phyloP scores from a whole-genome alignment of 2,329 filamentous ascomycete genomes.

The Ilyonectria sp. region DNA sequence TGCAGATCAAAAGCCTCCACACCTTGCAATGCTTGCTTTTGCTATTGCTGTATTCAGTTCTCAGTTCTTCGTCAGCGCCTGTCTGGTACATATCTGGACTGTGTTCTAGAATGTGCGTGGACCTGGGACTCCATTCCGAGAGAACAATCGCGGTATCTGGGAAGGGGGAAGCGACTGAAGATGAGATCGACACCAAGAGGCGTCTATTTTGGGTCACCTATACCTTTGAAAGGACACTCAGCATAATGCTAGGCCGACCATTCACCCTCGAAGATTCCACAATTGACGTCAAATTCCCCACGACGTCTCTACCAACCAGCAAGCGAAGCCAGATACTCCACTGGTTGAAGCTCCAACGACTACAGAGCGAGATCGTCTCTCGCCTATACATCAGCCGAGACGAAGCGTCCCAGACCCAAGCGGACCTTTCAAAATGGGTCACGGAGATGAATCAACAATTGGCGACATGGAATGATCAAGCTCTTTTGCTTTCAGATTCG shows the following conservation, averaged over 20 bases:
- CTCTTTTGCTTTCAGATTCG: constrained; percentile 4
- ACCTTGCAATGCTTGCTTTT: constrained; percentile 43
- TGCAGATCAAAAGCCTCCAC: constrained; percentile 37
- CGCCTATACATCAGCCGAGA: constrained; percentile 23
- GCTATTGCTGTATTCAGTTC: constrained; percentile 38
- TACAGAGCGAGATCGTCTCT: constrained; percentile 39
- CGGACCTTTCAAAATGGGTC: constrained; percentile 13
- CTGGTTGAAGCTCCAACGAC: constrained; percentile 42
- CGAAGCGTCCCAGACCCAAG: neutral
- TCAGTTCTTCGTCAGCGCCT: constrained; percentile 39
- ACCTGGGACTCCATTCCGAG: constrained; percentile 43
- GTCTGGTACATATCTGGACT: constrained; percentile 45
- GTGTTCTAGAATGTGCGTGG: constrained; percentile 45
- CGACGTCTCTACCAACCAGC: constrained; percentile 6
- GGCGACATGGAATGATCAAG: constrained; percentile 21
- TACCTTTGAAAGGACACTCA: constrained; percentile 41
- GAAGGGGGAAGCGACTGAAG: constrained; percentile 13
- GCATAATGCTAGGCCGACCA: constrained; percentile 43
- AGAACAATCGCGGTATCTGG: constrained; percentile 27
- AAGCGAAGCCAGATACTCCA: constrained; percentile 36
- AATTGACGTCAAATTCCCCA: constrained; percentile 39
- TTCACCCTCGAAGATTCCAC: constrained; percentile 42
- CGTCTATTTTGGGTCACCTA: constrained; percentile 47
- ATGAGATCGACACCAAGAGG: constrained; percentile 34
- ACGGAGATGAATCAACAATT: constrained; percentile 15